Conservation (phyloP, 345 rosid species). For the Murraya paniculata region DNA sequence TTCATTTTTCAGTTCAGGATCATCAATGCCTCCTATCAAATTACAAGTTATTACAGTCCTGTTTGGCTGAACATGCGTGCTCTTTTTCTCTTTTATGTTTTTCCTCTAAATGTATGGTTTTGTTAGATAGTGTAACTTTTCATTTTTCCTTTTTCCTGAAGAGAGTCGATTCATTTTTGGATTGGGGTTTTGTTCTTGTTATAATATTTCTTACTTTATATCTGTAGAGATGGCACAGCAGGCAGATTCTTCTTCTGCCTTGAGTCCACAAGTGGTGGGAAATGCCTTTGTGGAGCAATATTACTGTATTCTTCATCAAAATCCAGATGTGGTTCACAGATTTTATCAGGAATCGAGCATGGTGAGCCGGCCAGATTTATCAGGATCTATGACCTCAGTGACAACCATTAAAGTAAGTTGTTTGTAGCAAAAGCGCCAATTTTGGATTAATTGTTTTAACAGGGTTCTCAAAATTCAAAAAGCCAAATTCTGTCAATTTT, state of each 20-base stretch:
- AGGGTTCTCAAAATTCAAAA: neutral
- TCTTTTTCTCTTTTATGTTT: neutral
- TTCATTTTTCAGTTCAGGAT: no score
- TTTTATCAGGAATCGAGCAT: conserved; percentile 62
- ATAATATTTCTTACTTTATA: neutral
- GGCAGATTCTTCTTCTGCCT: conserved; percentile 40
- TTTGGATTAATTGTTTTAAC: neutral
- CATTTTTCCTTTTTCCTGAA: neutral
- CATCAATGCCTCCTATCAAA: no score
- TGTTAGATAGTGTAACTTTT: neutral
- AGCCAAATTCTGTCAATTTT: neutral
- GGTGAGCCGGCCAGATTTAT: conserved; percentile 44
- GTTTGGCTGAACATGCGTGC: neutral
- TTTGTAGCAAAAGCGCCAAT: neutral
- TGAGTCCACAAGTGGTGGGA: conserved; percentile 45
- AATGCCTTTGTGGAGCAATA: conserved; percentile 59
- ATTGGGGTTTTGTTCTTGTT: neutral
- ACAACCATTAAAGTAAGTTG: conserved; percentile 52
- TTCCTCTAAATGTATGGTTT: neutral
- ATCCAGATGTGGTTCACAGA: conserved; percentile 39
- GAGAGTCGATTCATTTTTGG: neutral
- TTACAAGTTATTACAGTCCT: no score
- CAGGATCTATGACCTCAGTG: conserved; percentile 50
- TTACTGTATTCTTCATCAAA: conserved; percentile 41
- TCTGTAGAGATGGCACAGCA: conserved; percentile 48